Percentiles rank a stretch among this genome's conserved stretches.
Conservation (phyloP, 2,329 filamentous ascomycete species). For the Fusarium nodosum region DNA sequence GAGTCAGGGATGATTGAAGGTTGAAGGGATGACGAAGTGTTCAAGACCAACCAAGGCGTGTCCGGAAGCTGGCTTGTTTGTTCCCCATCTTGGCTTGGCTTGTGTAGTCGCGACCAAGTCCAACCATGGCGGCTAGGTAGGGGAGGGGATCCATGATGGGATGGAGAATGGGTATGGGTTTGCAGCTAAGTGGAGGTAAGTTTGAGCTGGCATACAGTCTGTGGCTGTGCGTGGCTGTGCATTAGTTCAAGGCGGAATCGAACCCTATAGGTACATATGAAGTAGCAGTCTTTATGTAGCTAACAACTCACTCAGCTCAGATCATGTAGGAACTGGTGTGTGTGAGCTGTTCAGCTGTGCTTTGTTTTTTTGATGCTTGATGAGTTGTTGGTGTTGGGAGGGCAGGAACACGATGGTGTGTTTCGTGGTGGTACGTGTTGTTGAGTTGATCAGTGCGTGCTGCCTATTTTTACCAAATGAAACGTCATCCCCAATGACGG, state of each 20-base stretch:
- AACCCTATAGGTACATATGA: background rate
- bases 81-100: slow-evolving; percentile 44
- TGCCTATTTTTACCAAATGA: background rate
- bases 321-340: background rate
- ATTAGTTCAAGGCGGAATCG: background rate
- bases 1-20: slow-evolving; percentile 17
- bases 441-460: slow-evolving; percentile 1
- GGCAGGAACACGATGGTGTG: background rate
- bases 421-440: background rate
- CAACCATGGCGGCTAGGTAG: slow-evolving; percentile 11
- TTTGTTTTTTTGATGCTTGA: background rate
- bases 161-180: slow-evolving; percentile 9
- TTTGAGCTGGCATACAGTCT: slow-evolving; percentile 26
- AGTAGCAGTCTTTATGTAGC: slow-evolving; percentile 13
- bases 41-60: slow-evolving; percentile 18
- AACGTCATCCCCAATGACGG: slow-evolving; percentile 4
- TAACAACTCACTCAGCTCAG: background rate
- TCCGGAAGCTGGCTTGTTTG: slow-evolving; percentile 14
- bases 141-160: slow-evolving; percentile 20
- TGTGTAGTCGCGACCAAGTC: slow-evolving; percentile 27
- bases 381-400: background rate
- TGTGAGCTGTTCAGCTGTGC: background rate
- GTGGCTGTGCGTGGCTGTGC: slow-evolving; percentile 42
- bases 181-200: slow-evolving; percentile 38
- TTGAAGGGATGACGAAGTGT: slow-evolving; percentile 23